These are phyloP conservation scores for Beauveria bassiana DNA, from an alignment of 2,329 filamentous ascomycete species.

Conservation along the genomic window DNA sequence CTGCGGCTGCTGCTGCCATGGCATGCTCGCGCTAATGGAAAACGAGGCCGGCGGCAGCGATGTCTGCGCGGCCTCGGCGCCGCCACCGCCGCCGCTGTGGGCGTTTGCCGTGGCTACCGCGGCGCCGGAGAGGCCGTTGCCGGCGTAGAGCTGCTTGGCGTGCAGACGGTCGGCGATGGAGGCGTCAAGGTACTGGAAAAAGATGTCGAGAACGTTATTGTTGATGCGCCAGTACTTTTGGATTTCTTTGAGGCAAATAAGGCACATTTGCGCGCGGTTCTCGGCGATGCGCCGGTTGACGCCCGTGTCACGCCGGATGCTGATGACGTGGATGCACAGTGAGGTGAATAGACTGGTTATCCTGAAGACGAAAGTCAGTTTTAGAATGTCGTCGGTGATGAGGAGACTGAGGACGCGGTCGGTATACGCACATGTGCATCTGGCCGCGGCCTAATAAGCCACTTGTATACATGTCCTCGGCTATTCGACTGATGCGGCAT, in stretches of 20 bases:
- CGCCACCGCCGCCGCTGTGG: background rate
- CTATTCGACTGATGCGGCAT: slow-evolving; percentile 28
- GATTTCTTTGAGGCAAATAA: slow-evolving; percentile 29
- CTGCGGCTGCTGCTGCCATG: background rate
- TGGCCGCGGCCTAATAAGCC: slow-evolving; percentile 28
- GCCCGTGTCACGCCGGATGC: slow-evolving; percentile 25
- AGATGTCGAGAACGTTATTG: slow-evolving; percentile 30
- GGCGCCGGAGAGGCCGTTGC: slow-evolving; percentile 2
- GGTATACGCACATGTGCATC: slow-evolving; percentile 27
- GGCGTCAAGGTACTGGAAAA: slow-evolving; percentile 29
- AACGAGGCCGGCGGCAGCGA: background rate
- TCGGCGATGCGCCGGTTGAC: slow-evolving; percentile 28
- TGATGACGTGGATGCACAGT: slow-evolving; percentile 30
- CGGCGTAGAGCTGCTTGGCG: slow-evolving; percentile 12
- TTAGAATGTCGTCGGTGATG: too few relatives aligned
- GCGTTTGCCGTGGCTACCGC: background rate
- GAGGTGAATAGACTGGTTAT: slow-evolving; percentile 31
- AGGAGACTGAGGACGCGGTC: background rate
- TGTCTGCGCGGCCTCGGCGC: slow-evolving; percentile 4
- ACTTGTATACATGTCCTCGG: slow-evolving; percentile 30
- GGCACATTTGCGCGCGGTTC: slow-evolving; percentile 30
- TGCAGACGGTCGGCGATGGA: slow-evolving; percentile 29
- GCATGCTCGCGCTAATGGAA: background rate
- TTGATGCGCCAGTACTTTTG: slow-evolving; percentile 34
- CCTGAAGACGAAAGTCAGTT: slow-evolving; percentile 8